Conservation (phyloP, 768 basidiomycete genomes). For the Lactarius deliciosus region DNA sequence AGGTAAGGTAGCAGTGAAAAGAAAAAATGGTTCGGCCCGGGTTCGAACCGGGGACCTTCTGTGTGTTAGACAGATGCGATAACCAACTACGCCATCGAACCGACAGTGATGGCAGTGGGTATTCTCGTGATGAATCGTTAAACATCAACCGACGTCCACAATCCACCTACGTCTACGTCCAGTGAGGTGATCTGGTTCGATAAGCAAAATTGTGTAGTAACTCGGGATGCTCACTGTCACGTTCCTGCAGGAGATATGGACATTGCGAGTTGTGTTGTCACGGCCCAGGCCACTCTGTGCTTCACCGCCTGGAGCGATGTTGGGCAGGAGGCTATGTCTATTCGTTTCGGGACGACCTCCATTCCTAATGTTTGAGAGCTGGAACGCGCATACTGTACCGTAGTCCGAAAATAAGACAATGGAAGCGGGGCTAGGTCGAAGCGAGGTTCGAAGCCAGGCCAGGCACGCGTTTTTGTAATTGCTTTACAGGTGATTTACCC, state of each 20-base stretch:
- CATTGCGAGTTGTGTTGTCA: neutral
- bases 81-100: slow-evolving; percentile 70
- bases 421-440: neutral
- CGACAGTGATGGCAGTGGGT: slow-evolving; percentile 21
- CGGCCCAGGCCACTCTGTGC: neutral
- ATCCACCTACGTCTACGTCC: too few species aligned
- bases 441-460: neutral
- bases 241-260: neutral
- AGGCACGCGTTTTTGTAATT: neutral
- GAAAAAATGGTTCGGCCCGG: slow-evolving; percentile 30
- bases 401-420: slow-evolving; percentile 3
- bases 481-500: neutral
- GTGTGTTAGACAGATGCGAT: slow-evolving; percentile 74
- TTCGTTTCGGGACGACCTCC: neutral
- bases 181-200: neutral
- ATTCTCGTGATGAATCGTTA: neutral
- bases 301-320: neutral
- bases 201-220: neutral
- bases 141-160: neutral
- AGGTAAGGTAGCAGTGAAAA: neutral
- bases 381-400: neutral
- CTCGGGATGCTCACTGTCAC: neutral
- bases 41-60: slow-evolving; percentile 32
- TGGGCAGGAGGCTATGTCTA: neutral
- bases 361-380: neutral